These are phyloP conservation scores for Myriangium duriaei DNA, from an alignment of 2,329 filamentous ascomycete genomes.

Conservation along the genomic window DNA sequence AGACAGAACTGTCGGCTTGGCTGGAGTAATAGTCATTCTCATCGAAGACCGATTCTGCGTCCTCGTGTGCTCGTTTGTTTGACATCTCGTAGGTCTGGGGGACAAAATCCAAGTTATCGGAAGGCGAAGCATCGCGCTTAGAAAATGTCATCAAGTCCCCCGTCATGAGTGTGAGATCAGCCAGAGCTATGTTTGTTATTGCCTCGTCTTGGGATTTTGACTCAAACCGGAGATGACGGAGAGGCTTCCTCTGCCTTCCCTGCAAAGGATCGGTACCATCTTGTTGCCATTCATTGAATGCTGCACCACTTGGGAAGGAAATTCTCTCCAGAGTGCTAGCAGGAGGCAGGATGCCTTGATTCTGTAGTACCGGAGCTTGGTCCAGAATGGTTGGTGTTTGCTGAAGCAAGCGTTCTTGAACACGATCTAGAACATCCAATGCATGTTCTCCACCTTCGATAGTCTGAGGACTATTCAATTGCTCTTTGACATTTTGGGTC, in stretches of 20 bases:
- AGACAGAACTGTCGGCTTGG: constrained; percentile 47
- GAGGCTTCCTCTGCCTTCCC: neutral
- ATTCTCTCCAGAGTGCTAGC: too few species aligned
- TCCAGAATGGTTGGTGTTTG: constrained; percentile 5
- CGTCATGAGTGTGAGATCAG: neutral
- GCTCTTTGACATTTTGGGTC: constrained; percentile 39
- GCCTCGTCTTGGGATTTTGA: neutral
- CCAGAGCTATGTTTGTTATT: neutral
- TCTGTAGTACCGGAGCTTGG: neutral
- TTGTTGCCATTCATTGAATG: neutral
- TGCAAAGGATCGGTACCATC: neutral
- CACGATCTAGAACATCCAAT: constrained; percentile 9
- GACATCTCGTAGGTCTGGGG: constrained; percentile 13
- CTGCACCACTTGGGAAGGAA: neutral
- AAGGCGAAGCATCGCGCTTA: neutral
- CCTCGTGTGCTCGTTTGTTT: constrained; percentile 2
- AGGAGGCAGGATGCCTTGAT: neutral
- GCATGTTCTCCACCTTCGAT: constrained; percentile 6
- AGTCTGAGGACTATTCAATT: constrained; percentile 12
- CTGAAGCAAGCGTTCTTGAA: constrained; percentile 4
- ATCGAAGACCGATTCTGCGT: constrained; percentile 45
- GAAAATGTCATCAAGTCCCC: too few species aligned
- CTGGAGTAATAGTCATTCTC: constrained; percentile 95
- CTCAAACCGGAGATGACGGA: neutral
- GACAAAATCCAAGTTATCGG: neutral